Base-by-base conservation (phyloP, 257 asterid species). In the Penstemon newberryi region DNA sequence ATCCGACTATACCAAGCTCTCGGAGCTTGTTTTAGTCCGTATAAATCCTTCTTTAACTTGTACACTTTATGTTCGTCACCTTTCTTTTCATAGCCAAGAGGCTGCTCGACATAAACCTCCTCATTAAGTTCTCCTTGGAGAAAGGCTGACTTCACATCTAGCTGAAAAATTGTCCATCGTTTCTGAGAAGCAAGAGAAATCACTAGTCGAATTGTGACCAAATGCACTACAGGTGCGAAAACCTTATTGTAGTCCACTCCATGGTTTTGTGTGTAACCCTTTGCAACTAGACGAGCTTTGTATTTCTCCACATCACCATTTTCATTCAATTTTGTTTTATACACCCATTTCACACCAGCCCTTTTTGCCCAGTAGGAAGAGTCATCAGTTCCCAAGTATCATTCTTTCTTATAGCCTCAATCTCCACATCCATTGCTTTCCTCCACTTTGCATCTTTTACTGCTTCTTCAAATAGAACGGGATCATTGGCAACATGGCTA, bases 61-160 rank as follows among this genome's bases (percentile, higher is more conserved):
- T 38, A 40, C 1, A 60, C 65, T 60, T 41, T 60, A 6, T 60
- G 37, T 60, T 60, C 65, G 8, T 60, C 50, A 5, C 37, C 37
- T 7, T 60, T 39, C 6, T 10, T 3, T 1, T 12, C 11, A 41
- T n/a, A 60, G 11, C 50, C 50, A 0, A 6, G 11, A 40, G 65
- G 65, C 18, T 60, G 65, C 10, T 60, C 12, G 5, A 62, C 15
- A 18, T 15, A 62, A 0, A 62, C 15, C 8, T 62, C 54, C 44
- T 62, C 54, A 4, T 42, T 7, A 4, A 43, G 46, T 1, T 13
- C 15, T 1, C 67, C 67, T 6, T 44, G 25, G 8, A 6, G 8
- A 45, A 44, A 44, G 13, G 65, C 10, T 1, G 50, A 39, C 5
- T 60, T 60, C 5, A 60, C 36, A 19, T 60, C 37, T 33, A 60